Conservation (phyloP, 2,329 filamentous ascomycete genomes). For the Nemania abortiva region DNA sequence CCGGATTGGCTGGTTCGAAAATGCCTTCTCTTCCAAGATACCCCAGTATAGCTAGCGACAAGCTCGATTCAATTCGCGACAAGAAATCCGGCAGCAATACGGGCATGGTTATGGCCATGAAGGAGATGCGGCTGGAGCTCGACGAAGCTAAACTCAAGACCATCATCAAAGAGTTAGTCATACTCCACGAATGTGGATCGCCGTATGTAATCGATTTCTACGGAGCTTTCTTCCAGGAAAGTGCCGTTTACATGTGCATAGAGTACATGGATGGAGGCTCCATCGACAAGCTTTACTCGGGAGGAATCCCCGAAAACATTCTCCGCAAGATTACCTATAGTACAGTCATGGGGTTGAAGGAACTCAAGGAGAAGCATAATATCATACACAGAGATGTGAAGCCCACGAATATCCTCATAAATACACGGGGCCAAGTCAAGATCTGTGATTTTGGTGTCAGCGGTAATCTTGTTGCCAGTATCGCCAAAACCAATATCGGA, state of each 20-base stretch:
- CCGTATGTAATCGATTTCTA: conserved; percentile 99
- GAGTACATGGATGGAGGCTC: conserved; percentile 99
- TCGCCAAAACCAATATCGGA: conserved; percentile 98
- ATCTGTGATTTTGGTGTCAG: conserved; percentile 99
- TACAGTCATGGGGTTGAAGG: conserved; percentile 91
- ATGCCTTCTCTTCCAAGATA: conserved; percentile 54
- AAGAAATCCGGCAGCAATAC: conserved; percentile 62
- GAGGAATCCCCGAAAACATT: conserved; percentile 89
- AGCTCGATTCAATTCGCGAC: conserved; percentile 43
- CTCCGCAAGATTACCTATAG: conserved; percentile 90
- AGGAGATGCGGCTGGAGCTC: conserved; percentile 94
- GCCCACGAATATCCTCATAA: conserved; percentile 97
- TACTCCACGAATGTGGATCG: conserved; percentile 92
- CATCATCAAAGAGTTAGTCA: conserved; percentile 97
- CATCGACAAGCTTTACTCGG: conserved; percentile 93
- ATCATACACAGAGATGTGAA: conserved; percentile 99
- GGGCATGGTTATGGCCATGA: conserved; percentile 97
- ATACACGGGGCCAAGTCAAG: conserved; percentile 91
- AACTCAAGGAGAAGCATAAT: conserved; percentile 96
- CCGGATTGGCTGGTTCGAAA: conserved; percentile 66
- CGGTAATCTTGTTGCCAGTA: conserved; percentile 95
- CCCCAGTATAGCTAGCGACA: conserved; percentile 47
- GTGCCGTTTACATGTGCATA: conserved; percentile 98
- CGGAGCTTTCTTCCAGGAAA: conserved; percentile 98
- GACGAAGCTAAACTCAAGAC: conserved; percentile 97